phyloP scores from a whole-genome alignment of 352 stramenopile genomes.

The Nothophytophthora sp. region DNA sequence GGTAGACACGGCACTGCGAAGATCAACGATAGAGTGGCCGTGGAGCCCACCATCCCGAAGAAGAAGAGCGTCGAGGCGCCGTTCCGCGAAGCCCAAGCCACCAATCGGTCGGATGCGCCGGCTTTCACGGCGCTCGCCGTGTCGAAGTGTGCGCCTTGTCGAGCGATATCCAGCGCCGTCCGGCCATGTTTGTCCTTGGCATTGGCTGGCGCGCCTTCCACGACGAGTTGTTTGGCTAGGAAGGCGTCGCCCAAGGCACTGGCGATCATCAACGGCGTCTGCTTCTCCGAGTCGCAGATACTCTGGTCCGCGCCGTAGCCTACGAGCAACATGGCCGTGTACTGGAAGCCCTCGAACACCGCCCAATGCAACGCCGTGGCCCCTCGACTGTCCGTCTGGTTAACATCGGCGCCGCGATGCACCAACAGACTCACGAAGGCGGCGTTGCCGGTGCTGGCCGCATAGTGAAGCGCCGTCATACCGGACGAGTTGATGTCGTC shows the following conservation, averaged over 20 bases:
- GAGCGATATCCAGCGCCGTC: slow-evolving; percentile 75
- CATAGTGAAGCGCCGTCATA: slow-evolving; percentile 84
- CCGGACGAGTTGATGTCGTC: slow-evolving; percentile 67
- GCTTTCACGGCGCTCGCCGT: slow-evolving; percentile 66
- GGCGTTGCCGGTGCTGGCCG: slow-evolving; percentile 75
- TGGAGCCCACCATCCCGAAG: slow-evolving; percentile 54
- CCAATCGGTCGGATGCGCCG: slow-evolving; percentile 64
- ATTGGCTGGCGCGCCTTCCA: slow-evolving; percentile 71
- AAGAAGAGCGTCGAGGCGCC: slow-evolving; percentile 76
- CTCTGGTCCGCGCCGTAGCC: slow-evolving; percentile 83
- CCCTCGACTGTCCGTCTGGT: slow-evolving; percentile 64
- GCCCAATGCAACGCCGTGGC: slow-evolving; percentile 81
- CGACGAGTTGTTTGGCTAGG: slow-evolving; percentile 80
- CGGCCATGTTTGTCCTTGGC: slow-evolving; percentile 71
- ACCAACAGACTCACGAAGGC: slow-evolving; percentile 72
- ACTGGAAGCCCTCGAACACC: slow-evolving; percentile 87
- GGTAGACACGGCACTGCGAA: slow-evolving; percentile 58
- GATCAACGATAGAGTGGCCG: slow-evolving; percentile 48
- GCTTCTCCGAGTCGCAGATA: slow-evolving; percentile 75
- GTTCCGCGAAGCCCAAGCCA: slow-evolving; percentile 61
- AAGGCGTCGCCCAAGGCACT: slow-evolving; percentile 78
- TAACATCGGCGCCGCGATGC: slow-evolving; percentile 60
- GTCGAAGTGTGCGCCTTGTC: slow-evolving; percentile 67
- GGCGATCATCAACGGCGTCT: slow-evolving; percentile 85
- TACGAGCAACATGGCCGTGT: slow-evolving; percentile 80